Conservation (phyloP, 495 filamentous ascomycete species). For the Hyaloscypha hepaticicola region DNA sequence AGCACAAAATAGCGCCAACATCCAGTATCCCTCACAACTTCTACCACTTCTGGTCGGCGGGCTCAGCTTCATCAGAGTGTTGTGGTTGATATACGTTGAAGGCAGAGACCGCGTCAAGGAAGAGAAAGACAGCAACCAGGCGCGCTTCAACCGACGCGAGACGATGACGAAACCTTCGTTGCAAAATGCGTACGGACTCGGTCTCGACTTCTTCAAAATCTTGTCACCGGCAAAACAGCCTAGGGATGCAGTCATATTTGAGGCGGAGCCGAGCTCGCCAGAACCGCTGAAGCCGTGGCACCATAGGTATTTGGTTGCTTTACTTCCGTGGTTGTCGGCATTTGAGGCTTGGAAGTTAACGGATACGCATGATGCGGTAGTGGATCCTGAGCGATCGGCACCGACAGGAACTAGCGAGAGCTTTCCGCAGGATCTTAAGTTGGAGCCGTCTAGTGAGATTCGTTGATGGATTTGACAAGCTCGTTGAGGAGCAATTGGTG, state of each 20-base stretch:
- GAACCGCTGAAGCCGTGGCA: slow-evolving; percentile 5
- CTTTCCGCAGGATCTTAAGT: too few relatives aligned
- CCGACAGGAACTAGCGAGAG: too few relatives aligned
- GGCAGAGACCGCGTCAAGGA: slow-evolving; percentile 9
- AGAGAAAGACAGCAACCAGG: not conserved
- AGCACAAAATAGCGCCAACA: slow-evolving; percentile 8
- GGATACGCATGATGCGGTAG: not conserved
- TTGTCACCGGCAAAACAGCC: not conserved
- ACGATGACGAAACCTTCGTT: not conserved
- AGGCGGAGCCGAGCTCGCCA: not conserved
- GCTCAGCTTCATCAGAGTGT: slow-evolving; percentile 29
- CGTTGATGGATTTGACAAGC: too few relatives aligned
- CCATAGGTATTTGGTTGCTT: slow-evolving; percentile 27
- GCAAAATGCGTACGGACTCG: not conserved
- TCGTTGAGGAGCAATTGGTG: too few relatives aligned
- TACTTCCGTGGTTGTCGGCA: slow-evolving; percentile 28
- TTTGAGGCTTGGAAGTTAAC: not conserved
- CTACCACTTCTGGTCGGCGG: slow-evolving; percentile 30
- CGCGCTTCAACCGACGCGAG: not conserved
- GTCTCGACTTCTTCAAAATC: not conserved
- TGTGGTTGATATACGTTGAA: slow-evolving; percentile 24
- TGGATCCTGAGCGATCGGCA: not conserved
- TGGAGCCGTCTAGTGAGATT: too few relatives aligned
- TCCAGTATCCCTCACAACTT: slow-evolving; percentile 30
- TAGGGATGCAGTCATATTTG: not conserved